Percentiles rank a stretch among this genome's conserved stretches.
Evolutionary conservation across 257 asterid genomes (phyloP).

Genomic region (Solanum chiquidenum): DNA sequence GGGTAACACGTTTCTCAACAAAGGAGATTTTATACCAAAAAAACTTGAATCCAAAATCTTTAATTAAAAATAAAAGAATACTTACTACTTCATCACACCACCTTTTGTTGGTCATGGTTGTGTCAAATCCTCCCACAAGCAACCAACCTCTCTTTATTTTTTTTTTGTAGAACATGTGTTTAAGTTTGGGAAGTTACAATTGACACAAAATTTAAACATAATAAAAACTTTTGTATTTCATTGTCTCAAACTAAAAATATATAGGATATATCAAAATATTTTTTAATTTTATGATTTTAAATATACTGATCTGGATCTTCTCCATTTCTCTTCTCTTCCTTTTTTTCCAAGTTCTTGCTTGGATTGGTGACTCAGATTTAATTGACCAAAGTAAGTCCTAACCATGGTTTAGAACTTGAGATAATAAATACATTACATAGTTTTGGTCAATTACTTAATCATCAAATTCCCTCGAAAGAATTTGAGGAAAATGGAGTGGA

Average conservation of each 20-base stretch:
- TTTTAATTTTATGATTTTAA: no score
- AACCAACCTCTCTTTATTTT: neutral
- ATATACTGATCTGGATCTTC: neutral
- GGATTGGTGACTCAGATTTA: neutral
- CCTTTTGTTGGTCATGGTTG: neutral
- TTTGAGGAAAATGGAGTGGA: neutral
- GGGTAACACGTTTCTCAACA: fast-evolving
- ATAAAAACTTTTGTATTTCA: no score
- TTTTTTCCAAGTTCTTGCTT: neutral
- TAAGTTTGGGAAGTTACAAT: neutral
- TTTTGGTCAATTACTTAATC: neutral
- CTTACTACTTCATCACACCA: no score
- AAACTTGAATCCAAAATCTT: no score
- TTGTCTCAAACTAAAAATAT: no score
- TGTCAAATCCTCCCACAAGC: neutral
- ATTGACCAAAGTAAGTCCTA: neutral
- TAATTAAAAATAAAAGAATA: no score
- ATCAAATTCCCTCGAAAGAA: neutral
- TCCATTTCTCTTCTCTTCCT: no score
- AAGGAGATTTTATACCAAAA: fast-evolving
- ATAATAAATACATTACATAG: no score
- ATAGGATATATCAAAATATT: no score
- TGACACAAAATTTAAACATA: neutral
- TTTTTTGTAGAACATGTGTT: neutral
- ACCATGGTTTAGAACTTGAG: neutral